Percentiles rank a stretch among this genome's conserved stretches.
Conservation (phyloP, 2,329 filamentous ascomycete species). For the Alternaria brassicae region DNA sequence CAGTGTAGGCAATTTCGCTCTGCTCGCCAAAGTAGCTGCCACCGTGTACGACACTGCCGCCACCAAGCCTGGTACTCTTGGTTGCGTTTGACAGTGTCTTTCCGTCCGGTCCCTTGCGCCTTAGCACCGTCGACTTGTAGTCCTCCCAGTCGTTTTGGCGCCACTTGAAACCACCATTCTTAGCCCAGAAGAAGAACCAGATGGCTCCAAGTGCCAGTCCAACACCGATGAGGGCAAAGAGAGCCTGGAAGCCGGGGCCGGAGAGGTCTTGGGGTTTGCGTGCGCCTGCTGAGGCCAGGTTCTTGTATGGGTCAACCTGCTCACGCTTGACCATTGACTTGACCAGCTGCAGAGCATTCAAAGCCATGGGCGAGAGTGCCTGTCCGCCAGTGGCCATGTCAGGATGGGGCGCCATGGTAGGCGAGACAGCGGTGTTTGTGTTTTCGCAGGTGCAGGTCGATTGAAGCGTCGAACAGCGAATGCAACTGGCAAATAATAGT, state of each 20-base stretch:
- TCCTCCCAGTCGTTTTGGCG: slow-evolving; percentile 92
- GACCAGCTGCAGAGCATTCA: slow-evolving; percentile 37
- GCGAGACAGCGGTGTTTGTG: slow-evolving; percentile 21
- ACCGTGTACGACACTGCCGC: slow-evolving; percentile 78
- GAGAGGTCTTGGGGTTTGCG: slow-evolving; percentile 51
- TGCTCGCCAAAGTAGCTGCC: slow-evolving; percentile 55
- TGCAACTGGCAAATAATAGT: slow-evolving; percentile 27
- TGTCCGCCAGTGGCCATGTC: slow-evolving; percentile 28
- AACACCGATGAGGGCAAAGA: slow-evolving; percentile 85
- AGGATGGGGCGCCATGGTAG: slow-evolving; percentile 43
- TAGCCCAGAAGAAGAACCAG: slow-evolving; percentile 98
- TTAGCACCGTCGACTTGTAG: slow-evolving; percentile 93
- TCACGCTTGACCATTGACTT: slow-evolving; percentile 42
- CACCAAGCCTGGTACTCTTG: slow-evolving; percentile 82
- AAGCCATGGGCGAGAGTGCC: slow-evolving; percentile 40
- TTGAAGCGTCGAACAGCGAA: slow-evolving; percentile 13
- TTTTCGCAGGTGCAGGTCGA: slow-evolving; percentile 11
- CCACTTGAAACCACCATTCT: slow-evolving; percentile 93
- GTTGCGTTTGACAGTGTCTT: slow-evolving; percentile 84
- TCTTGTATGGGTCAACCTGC: slow-evolving; percentile 18
- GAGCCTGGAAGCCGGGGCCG: slow-evolving; percentile 73
- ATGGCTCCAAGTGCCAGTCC: slow-evolving; percentile 77
- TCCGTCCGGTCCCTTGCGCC: slow-evolving; percentile 88
- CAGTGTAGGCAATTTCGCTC: slow-evolving; percentile 52
- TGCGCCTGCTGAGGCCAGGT: slow-evolving; percentile 46